phyloP scores from a whole-genome alignment of 352 stramenopile species.

The Phytophthora citricola region DNA sequence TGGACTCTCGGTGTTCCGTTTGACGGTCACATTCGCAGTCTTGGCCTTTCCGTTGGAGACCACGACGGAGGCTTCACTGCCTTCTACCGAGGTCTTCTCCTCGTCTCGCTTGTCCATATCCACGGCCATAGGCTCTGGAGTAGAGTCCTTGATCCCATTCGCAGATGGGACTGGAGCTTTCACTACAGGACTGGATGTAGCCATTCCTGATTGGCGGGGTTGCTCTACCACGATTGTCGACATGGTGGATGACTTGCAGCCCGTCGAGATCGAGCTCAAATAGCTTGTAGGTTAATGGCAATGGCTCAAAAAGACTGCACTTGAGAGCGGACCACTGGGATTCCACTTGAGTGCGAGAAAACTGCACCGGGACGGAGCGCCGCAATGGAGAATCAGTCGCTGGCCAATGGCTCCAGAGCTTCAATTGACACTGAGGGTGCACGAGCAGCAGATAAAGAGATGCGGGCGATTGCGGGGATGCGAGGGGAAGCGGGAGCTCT shows the following conservation, averaged over 20 bases:
- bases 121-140: slow-evolving; percentile 25
- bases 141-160: slow-evolving; percentile 20
- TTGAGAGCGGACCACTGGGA: slow-evolving; percentile 19
- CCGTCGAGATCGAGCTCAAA: slow-evolving; percentile 1
- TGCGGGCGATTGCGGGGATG: slow-evolving; percentile 11
- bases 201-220: slow-evolving; percentile 36
- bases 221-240: slow-evolving; percentile 39
- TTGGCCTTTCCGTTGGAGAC: slow-evolving; percentile 25
- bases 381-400: slow-evolving; percentile 14
- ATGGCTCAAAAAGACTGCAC: slow-evolving; percentile 3
- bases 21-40: slow-evolving; percentile 2
- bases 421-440: slow-evolving; percentile 16
- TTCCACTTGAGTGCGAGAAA: slow-evolving; percentile 15
- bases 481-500: slow-evolving; percentile 13
- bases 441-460: slow-evolving; percentile 1
- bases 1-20: slow-evolving; percentile 23
- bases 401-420: slow-evolving; percentile 27
- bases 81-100: slow-evolving; percentile 1
- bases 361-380: slow-evolving; percentile 13
- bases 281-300: slow-evolving; percentile 4
- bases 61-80: slow-evolving; percentile 1
- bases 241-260: slow-evolving; percentile 18
- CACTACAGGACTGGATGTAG: slow-evolving; percentile 22
- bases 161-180: slow-evolving; percentile 10
- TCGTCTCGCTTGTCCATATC: slow-evolving; percentile 21